These are phyloP conservation scores for Tolypocladium album DNA, from an alignment of 2,329 filamentous ascomycete species.

Conservation along the genomic window DNA sequence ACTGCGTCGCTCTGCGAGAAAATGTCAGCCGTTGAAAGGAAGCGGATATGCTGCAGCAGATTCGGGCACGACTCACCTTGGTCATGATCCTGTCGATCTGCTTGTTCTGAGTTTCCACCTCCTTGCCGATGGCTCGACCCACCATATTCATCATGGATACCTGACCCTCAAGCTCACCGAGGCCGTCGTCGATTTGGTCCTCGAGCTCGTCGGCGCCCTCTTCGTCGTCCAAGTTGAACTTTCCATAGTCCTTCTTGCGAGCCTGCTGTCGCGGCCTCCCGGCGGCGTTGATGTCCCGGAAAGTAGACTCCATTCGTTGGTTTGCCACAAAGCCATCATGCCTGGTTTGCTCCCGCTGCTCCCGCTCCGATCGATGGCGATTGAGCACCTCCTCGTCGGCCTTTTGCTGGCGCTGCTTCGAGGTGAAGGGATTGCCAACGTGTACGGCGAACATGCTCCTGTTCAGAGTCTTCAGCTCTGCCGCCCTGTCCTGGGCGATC, in stretches of 20 bases:
- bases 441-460: constrained; percentile 85
- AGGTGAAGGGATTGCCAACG: constrained; percentile 68
- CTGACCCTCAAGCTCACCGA: constrained; percentile 58
- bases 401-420: constrained; percentile 49
- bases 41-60: neutral
- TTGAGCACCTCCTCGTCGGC: constrained; percentile 60
- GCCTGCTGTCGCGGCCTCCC: constrained; percentile 16
- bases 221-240: constrained; percentile 70
- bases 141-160: constrained; percentile 63
- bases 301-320: constrained; percentile 41
- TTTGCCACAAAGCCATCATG: constrained; percentile 37
- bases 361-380: constrained; percentile 55
- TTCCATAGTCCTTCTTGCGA: constrained; percentile 35
- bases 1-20: constrained; percentile 64
- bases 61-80: constrained; percentile 49
- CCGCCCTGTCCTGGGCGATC: constrained; percentile 67
- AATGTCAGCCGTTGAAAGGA: constrained; percentile 15
- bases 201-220: constrained; percentile 38
- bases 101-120: constrained; percentile 68
- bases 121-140: constrained; percentile 61
- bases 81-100: constrained; percentile 62
- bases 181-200: constrained; percentile 44
- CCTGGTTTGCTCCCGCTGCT: constrained; percentile 53
- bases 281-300: constrained; percentile 27
- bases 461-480: constrained; percentile 77